Evolutionary conservation across 352 stramenopile species (phyloP).

Genomic region (Pythium folliculosum): DNA sequence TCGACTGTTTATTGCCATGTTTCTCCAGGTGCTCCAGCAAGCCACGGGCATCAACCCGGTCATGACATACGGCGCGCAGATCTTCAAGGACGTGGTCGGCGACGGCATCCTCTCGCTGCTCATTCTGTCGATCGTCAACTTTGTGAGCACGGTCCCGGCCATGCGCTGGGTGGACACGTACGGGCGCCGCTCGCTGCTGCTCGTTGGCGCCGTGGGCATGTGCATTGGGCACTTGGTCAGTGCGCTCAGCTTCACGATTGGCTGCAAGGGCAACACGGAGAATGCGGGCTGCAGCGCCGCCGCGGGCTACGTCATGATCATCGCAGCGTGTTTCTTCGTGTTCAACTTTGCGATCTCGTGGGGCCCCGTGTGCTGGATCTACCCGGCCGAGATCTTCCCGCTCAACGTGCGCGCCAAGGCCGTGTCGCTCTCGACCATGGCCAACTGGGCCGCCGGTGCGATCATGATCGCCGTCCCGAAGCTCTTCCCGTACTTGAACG

Average conservation of each 20-base stretch:
- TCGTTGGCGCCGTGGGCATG: constrained; percentile 48
- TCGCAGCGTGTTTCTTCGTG: constrained; percentile 40
- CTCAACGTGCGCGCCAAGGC: constrained; percentile 46
- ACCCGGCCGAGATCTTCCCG: constrained; percentile 61
- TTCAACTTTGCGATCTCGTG: constrained; percentile 62
- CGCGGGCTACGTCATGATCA: constrained; percentile 41
- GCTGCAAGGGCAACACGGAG: constrained; percentile 35
- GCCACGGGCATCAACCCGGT: constrained; percentile 43
- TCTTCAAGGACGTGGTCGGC: constrained; percentile 42
- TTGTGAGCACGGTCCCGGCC: constrained; percentile 40
- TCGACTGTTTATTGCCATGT: constrained; percentile 39
- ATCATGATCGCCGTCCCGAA: constrained; percentile 49
- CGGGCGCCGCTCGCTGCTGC: constrained; percentile 39
- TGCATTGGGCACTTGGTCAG: constrained; percentile 40
- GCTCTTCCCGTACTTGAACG: constrained; percentile 47
- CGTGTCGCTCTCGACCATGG: constrained; percentile 35
- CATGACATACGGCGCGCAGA: constrained; percentile 41
- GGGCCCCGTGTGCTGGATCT: constrained; percentile 61
- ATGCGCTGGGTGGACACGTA: constrained; percentile 45
- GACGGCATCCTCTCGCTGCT: constrained; percentile 39
- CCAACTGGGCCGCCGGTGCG: constrained; percentile 34
- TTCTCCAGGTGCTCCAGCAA: constrained; percentile 49
- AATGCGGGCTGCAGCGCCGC: constrained; percentile 24
- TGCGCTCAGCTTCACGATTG: constrained; percentile 39
- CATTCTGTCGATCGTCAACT: constrained; percentile 41